A percentile compares a stretch with the other conserved stretches of the same genome.
These are phyloP conservation scores for Neurospora sp. DNA, from an alignment of 495 filamentous ascomycete species.

Conservation along the genomic window DNA sequence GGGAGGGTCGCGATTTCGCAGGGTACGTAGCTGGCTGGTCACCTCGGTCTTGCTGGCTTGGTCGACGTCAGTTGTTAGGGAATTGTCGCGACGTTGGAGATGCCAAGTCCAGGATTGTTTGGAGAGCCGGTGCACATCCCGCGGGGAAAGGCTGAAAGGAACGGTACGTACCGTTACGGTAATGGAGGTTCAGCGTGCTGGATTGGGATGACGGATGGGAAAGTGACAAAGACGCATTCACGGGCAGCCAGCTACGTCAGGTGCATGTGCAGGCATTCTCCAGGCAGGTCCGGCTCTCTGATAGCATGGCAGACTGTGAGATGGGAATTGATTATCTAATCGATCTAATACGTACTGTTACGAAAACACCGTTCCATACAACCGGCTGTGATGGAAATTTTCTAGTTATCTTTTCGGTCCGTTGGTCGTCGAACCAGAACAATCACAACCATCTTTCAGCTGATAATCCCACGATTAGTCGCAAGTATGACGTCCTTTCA, in stretches of 20 bases:
- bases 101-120: background rate
- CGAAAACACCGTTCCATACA: background rate
- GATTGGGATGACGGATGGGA: background rate
- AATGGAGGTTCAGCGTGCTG: background rate
- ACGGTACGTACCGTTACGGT: background rate
- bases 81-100: background rate
- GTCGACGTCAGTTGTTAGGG: background rate
- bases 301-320: background rate
- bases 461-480: background rate
- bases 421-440: background rate
- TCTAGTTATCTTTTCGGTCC: background rate
- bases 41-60: background rate
- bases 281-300: background rate
- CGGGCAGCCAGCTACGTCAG: no score
- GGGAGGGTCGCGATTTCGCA: background rate
- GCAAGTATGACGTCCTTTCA: background rate
- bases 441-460: background rate
- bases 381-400: background rate
- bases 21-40: background rate
- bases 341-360: background rate
- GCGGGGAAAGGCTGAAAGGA: background rate
- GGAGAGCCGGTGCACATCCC: background rate
- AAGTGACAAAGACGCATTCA: background rate
- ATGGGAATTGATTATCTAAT: background rate
- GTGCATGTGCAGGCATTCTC: background rate